Evolutionary conservation across 495 filamentous ascomycete species (phyloP).

Genomic region (Neurospora africana): DNA sequence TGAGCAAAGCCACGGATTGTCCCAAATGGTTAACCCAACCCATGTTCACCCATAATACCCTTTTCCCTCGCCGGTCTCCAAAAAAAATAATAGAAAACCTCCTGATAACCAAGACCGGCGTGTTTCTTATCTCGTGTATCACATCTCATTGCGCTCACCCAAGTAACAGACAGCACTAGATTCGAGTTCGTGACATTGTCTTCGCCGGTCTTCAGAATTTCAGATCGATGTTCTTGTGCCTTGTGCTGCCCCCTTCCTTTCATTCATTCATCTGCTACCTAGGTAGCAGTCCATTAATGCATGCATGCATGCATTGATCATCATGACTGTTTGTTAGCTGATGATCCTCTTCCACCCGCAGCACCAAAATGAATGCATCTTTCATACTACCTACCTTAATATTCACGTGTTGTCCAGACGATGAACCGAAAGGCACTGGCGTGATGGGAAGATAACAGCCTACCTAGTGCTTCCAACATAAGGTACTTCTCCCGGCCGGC

Average conservation of each 20-base stretch:
- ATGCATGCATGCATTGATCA: neutral
- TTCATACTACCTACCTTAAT: accelerated
- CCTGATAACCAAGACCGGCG: neutral
- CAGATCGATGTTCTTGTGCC: too few species aligned
- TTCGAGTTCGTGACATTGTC: neutral
- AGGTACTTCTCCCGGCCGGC: too few species aligned
- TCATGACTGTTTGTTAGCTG: neutral
- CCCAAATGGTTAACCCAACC: neutral
- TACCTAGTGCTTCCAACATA: too few species aligned
- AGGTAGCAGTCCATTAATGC: too few species aligned
- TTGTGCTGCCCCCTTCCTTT: too few species aligned
- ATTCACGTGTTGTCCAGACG: neutral
- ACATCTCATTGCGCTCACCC: neutral
- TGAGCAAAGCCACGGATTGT: neutral
- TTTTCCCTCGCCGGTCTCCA: neutral
- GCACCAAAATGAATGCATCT: neutral
- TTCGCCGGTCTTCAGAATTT: neutral
- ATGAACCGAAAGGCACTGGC: too few species aligned
- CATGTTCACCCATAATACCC: neutral
- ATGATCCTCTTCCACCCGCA: neutral
- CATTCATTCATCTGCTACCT: too few species aligned
- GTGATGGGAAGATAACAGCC: too few species aligned
- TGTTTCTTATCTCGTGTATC: neutral
- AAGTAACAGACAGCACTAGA: neutral
- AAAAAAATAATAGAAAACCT: neutral